Percentiles rank a stretch among this genome's conserved stretches.
These are phyloP conservation scores for Emydomyces testavorans DNA, from an alignment of 2,329 filamentous ascomycete genomes.

Conservation along the genomic window DNA sequence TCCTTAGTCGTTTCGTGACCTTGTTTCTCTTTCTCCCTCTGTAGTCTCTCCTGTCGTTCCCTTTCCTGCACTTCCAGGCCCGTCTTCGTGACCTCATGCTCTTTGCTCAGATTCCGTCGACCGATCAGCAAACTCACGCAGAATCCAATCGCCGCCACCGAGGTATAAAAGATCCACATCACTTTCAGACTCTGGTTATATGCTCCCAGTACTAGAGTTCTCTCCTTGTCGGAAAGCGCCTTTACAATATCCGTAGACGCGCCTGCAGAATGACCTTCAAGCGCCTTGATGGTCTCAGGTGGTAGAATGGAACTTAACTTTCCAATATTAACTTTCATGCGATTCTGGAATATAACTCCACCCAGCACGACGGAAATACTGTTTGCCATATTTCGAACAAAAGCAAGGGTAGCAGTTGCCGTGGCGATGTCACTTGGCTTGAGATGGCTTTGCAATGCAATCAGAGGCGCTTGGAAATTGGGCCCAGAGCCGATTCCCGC, in stretches of 20 bases:
- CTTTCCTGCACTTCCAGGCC: constrained; percentile 37
- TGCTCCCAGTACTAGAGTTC: constrained; percentile 29
- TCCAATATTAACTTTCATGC: constrained; percentile 18
- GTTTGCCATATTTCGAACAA: constrained; percentile 47
- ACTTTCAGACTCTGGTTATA: constrained; percentile 37
- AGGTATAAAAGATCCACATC: constrained; percentile 43
- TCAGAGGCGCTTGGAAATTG: constrained; percentile 51
- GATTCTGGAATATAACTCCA: constrained; percentile 39
- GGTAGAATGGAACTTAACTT: constrained; percentile 5
- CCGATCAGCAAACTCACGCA: constrained; percentile 32
- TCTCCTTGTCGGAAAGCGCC: constrained; percentile 26
- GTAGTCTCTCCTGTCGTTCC: constrained; percentile 29
- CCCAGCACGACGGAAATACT: constrained; percentile 49
- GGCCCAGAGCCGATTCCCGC: constrained; percentile 49
- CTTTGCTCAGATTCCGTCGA: constrained; percentile 30
- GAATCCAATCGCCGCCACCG: constrained; percentile 27
- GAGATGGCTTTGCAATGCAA: constrained; percentile 54
- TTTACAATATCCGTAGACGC: constrained; percentile 27
- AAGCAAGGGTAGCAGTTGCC: constrained; percentile 51
- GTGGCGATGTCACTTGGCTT: constrained; percentile 50
- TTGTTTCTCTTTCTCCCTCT: constrained; percentile 18
- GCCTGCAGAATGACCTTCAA: constrained; percentile 25
- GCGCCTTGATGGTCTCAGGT: not conserved
- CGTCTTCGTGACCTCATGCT: constrained; percentile 36
- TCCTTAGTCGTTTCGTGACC: constrained; percentile 11